phyloP scores from a whole-genome alignment of 2,329 filamentous ascomycete species.

The Aureobasidium mangrovei region DNA sequence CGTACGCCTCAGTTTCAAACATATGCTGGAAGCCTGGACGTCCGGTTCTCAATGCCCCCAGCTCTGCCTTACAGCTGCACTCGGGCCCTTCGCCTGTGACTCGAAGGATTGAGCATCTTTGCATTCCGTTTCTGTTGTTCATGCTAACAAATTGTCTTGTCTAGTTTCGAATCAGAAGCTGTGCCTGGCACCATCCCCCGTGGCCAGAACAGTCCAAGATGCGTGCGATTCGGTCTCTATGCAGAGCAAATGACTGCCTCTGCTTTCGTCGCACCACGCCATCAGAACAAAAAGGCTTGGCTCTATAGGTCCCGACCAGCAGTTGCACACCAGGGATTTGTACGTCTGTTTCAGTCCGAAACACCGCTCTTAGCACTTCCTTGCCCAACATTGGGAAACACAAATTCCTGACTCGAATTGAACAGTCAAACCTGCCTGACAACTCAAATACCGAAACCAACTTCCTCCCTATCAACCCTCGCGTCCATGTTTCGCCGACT shows the following conservation, averaged over 20 bases:
- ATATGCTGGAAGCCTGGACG: neutral
- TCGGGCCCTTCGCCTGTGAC: conserved; percentile 1
- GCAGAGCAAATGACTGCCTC: conserved; percentile 39
- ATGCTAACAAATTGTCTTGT: conserved; percentile 25
- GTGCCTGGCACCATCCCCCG: conserved; percentile 35
- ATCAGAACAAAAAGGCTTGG: conserved; percentile 36
- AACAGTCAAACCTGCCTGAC: conserved; percentile 16
- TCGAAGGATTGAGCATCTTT: neutral
- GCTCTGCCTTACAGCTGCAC: neutral
- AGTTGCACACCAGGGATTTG: conserved; percentile 32
- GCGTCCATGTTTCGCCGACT: conserved; percentile 40
- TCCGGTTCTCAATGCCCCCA: neutral
- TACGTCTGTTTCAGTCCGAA: conserved; percentile 13
- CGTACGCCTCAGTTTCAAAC: neutral
- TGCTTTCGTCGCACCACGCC: conserved; percentile 37
- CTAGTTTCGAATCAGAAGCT: conserved; percentile 32
- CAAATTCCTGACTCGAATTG: conserved; percentile 2
- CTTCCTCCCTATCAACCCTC: conserved; percentile 40
- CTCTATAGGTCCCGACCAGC: conserved; percentile 37
- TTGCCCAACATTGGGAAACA: neutral
- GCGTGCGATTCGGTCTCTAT: conserved; percentile 36
- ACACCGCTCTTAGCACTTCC: conserved; percentile 8
- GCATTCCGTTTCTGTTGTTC: neutral
- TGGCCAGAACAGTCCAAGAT: conserved; percentile 35
- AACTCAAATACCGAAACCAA: conserved; percentile 30